phyloP scores from a whole-genome alignment of 331 rosid species.

The Spiraea crenata region DNA sequence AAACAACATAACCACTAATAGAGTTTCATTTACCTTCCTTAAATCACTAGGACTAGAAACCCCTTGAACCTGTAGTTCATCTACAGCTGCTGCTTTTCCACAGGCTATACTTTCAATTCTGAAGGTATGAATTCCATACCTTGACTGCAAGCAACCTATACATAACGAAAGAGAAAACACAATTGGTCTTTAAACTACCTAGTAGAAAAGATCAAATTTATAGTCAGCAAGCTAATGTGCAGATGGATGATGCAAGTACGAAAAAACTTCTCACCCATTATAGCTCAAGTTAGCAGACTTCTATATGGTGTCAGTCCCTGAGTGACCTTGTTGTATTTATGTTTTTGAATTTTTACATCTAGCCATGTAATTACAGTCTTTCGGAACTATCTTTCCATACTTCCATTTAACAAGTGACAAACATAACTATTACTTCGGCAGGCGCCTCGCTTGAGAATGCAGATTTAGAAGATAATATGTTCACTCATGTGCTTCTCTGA shows the following conservation, averaged over 20 bases:
- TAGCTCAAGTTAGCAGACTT: neutral
- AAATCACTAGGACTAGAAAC: constrained; percentile 64
- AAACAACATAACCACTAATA: neutral
- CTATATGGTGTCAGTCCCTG: neutral
- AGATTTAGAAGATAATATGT: neutral
- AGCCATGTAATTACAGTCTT: neutral
- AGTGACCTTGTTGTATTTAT: neutral
- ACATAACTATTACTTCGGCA: neutral
- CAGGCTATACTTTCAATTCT: constrained; percentile 77
- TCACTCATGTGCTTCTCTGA: neutral
- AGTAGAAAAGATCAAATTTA: neutral
- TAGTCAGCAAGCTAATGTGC: neutral
- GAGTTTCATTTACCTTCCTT: constrained; percentile 63
- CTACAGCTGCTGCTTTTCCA: constrained; percentile 88
- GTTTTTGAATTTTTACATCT: neutral
- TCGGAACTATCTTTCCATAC: neutral
- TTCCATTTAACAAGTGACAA: neutral
- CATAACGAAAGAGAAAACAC: constrained; percentile 17
- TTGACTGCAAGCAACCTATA: constrained; percentile 83
- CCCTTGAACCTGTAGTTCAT: constrained; percentile 88
- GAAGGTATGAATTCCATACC: constrained; percentile 77
- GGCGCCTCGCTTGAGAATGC: neutral
- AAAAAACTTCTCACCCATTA: neutral
- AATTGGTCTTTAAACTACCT: neutral
- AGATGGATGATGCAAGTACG: no score